These are phyloP conservation scores for Melampsora abietis-canadensis DNA, from an alignment of 1,284 basidiomycete species.

Conservation along the genomic window DNA sequence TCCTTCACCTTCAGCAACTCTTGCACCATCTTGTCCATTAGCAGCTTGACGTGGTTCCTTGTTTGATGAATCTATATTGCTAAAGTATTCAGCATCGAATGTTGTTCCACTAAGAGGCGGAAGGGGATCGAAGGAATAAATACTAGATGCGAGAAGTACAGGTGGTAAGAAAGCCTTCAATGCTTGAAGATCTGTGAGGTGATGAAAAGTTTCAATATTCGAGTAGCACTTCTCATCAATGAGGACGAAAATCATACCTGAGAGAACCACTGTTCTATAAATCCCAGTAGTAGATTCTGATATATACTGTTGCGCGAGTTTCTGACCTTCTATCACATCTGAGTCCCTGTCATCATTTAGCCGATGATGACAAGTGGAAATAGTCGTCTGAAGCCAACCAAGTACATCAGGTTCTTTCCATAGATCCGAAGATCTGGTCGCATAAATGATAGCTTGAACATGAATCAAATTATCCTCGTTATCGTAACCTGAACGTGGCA, in stretches of 20 bases:
- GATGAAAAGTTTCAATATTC: not conserved
- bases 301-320: slow-evolving; percentile 46
- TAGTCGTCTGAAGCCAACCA: slow-evolving; percentile 63
- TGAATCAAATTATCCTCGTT: slow-evolving; percentile 52
- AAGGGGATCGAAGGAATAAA: slow-evolving; percentile 49
- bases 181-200: slow-evolving; percentile 44
- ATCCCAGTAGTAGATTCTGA: slow-evolving; percentile 46
- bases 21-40: not conserved
- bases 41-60: not conserved
- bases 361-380: slow-evolving; percentile 10
- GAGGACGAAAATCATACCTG: not conserved
- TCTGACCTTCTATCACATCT: slow-evolving; percentile 46
- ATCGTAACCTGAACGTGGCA: slow-evolving; percentile 65
- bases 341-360: slow-evolving; percentile 44
- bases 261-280: slow-evolving; percentile 26
- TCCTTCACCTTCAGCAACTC: not conserved
- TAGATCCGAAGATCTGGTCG: slow-evolving; percentile 66
- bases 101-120: slow-evolving; percentile 46
- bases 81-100: slow-evolving; percentile 48
- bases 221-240: not conserved
- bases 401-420: slow-evolving; percentile 73
- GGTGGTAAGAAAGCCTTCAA: slow-evolving; percentile 48
- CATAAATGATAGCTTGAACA: slow-evolving; percentile 80
- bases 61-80: slow-evolving; percentile 11
- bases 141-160: slow-evolving; percentile 32